phyloP scores from a whole-genome alignment of 2,329 filamentous ascomycete genomes.

The Chalaropsis thielavioides region DNA sequence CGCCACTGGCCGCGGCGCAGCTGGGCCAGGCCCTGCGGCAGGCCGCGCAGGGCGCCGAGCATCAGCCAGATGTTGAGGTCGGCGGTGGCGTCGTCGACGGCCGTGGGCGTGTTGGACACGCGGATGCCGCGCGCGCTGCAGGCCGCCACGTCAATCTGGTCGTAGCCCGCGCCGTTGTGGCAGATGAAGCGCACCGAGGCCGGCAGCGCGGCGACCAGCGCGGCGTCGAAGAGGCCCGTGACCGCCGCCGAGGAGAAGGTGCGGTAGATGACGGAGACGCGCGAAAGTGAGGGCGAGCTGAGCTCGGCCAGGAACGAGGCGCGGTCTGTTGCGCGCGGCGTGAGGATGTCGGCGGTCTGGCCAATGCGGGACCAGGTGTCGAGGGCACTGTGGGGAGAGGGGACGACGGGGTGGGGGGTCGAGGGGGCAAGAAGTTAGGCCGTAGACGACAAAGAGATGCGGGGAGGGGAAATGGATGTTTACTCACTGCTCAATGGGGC shows the following conservation, averaged over 20 bases:
- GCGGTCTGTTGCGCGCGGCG: slow-evolving; percentile 46
- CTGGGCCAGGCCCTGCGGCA: slow-evolving; percentile 50
- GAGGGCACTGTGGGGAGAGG: slow-evolving; percentile 39
- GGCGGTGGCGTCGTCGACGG: slow-evolving; percentile 70
- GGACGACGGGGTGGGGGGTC: neutral
- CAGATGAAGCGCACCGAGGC: slow-evolving; percentile 41
- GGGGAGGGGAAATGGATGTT: neutral
- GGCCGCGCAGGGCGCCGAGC: slow-evolving; percentile 61
- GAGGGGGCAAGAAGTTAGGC: neutral
- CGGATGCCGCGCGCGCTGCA: slow-evolving; percentile 52
- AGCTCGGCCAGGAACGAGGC: slow-evolving; percentile 56
- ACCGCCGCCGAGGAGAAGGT: slow-evolving; percentile 50
- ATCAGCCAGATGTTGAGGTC: slow-evolving; percentile 71
- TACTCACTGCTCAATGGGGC: slow-evolving; percentile 28
- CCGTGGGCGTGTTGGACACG: slow-evolving; percentile 70
- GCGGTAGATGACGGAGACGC: slow-evolving; percentile 50
- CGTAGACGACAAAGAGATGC: neutral
- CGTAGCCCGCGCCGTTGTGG: slow-evolving; percentile 67
- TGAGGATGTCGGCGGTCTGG: slow-evolving; percentile 49
- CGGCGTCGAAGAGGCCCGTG: slow-evolving; percentile 57
- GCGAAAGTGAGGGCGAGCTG: slow-evolving; percentile 49
- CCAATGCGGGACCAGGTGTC: slow-evolving; percentile 48
- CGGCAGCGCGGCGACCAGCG: slow-evolving; percentile 47
- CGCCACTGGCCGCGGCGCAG: slow-evolving; percentile 56
- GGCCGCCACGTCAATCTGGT: slow-evolving; percentile 60